Evolutionary conservation across 768 basidiomycete species (phyloP).

Genomic region (Amanita rubescens): DNA sequence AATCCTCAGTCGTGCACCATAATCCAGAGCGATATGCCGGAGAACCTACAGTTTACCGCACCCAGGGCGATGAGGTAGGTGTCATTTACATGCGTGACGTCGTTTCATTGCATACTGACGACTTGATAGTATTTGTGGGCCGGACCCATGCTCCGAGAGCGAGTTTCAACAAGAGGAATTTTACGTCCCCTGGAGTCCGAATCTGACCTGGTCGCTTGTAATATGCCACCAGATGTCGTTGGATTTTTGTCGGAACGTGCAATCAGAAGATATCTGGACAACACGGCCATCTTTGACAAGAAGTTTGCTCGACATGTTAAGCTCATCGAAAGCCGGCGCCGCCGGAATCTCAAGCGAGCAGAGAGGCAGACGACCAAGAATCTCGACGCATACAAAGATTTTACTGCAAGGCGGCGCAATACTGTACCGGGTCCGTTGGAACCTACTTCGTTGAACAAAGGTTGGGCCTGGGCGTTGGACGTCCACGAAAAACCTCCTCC

Average conservation of each 20-base stretch:
- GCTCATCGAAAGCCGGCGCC: slow-evolving; percentile 59
- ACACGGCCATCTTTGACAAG: slow-evolving; percentile 50
- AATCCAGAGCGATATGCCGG: slow-evolving; percentile 42
- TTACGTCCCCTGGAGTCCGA: slow-evolving; percentile 77
- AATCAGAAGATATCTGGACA: slow-evolving; percentile 69
- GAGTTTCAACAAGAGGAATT: slow-evolving; percentile 77
- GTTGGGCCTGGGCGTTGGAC: slow-evolving; percentile 83
- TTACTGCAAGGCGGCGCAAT: slow-evolving; percentile 20
- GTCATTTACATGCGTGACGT: not conserved
- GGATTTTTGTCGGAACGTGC: slow-evolving; percentile 71
- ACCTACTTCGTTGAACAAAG: slow-evolving; percentile 19
- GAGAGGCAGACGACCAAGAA: slow-evolving; percentile 53
- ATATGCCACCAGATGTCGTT: slow-evolving; percentile 55
- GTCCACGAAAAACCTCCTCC: slow-evolving; percentile 81
- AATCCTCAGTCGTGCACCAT: slow-evolving; percentile 9
- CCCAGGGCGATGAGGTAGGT: slow-evolving; percentile 30
- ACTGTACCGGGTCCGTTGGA: slow-evolving; percentile 1
- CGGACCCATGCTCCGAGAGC: slow-evolving; percentile 82
- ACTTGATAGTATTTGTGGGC: slow-evolving; percentile 24
- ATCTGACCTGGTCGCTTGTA: slow-evolving; percentile 56
- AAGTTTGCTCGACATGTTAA: slow-evolving; percentile 55
- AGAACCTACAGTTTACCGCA: slow-evolving; percentile 48
- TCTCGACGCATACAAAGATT: slow-evolving; percentile 41
- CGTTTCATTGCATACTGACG: not conserved
- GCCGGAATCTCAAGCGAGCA: slow-evolving; percentile 55